These are phyloP conservation scores for Dalbergia cultrata DNA, from an alignment of 306 rosid species.

Conservation along the genomic window DNA sequence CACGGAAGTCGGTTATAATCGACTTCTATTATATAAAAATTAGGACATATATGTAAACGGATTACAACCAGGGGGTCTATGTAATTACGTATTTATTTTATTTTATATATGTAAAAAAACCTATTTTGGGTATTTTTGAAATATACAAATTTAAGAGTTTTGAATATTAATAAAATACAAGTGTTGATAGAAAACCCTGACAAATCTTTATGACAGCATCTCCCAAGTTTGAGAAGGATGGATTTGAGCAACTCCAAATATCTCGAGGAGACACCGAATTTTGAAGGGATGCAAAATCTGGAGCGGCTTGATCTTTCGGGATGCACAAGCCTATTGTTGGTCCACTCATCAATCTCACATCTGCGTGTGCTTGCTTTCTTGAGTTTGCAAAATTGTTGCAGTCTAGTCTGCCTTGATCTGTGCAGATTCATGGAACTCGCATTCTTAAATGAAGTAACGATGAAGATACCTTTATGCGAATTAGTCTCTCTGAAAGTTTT, in stretches of 20 bases:
- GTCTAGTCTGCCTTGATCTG: background rate
- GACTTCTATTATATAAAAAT: no score
- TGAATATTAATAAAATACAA: no score
- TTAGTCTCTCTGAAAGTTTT: background rate
- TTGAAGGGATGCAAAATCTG: background rate
- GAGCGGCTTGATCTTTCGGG: background rate
- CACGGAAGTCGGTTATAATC: no score
- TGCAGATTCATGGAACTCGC: no score
- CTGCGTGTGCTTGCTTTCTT: background rate
- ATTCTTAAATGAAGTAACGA: no score
- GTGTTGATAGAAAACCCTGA: background rate
- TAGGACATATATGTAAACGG: no score
- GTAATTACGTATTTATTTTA: no score
- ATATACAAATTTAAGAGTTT: no score
- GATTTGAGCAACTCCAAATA: background rate
- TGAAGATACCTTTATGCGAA: background rate
- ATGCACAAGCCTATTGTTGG: background rate
- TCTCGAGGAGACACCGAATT: background rate
- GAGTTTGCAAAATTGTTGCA: background rate
- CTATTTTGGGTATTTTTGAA: no score
- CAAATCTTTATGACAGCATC: background rate
- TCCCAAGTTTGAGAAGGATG: background rate
- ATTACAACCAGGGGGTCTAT: no score
- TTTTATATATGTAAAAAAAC: no score
- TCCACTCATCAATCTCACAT: background rate